A percentile compares a stretch with the other conserved stretches of the same genome.
These are phyloP conservation scores for Clarireedia hainanense DNA, from an alignment of 2,329 filamentous ascomycete species.

Conservation along the genomic window DNA sequence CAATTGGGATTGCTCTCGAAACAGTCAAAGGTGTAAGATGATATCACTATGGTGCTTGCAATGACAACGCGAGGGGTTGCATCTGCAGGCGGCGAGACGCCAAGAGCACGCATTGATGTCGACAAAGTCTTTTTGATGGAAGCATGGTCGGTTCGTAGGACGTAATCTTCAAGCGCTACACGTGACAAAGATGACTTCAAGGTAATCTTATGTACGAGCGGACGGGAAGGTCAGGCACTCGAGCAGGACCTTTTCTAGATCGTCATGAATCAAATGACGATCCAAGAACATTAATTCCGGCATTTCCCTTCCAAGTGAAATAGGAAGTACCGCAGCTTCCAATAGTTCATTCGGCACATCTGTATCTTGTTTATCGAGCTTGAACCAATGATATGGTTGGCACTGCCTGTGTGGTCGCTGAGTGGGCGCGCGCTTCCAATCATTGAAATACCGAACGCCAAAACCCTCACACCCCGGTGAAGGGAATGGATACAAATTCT, in stretches of 20 bases:
- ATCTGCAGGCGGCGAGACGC: too few relatives aligned
- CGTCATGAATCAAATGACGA: not conserved
- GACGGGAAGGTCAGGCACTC: not conserved
- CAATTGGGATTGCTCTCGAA: too few relatives aligned
- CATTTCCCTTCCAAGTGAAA: not conserved
- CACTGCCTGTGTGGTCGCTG: not conserved
- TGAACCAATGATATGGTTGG: not conserved
- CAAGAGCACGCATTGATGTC: not conserved
- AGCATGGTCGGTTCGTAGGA: not conserved
- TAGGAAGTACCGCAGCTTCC: not conserved
- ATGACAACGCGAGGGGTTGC: too few relatives aligned
- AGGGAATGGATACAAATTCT: not conserved
- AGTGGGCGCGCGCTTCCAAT: constrained; percentile 5
- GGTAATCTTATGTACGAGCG: not conserved
- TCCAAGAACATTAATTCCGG: too few relatives aligned
- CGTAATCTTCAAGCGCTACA: not conserved
- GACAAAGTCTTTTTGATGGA: too few relatives aligned
- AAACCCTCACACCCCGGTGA: not conserved
- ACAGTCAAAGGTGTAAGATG: too few relatives aligned
- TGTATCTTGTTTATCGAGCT: not conserved
- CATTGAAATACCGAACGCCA: not conserved
- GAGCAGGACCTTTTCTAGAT: not conserved
- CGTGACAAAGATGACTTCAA: not conserved
- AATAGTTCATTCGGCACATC: not conserved
- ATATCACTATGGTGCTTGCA: too few relatives aligned